A percentile compares a stretch with the other conserved stretches of the same genome.
Conservation (phyloP, 495 filamentous ascomycete genomes). For the Entonaema liquescens region DNA sequence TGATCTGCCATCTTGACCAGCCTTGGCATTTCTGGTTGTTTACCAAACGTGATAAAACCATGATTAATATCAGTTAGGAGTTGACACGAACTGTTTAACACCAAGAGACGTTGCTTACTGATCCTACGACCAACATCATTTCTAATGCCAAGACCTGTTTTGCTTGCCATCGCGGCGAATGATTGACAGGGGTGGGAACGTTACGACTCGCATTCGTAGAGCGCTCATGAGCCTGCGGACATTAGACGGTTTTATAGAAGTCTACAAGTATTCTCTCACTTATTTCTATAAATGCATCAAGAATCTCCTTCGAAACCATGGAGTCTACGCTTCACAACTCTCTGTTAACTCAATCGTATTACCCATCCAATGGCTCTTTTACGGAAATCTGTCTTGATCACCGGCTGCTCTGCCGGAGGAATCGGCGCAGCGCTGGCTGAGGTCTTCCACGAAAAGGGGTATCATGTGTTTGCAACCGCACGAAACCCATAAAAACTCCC, state of each 20-base stretch:
- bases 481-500: neutral
- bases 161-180: neutral
- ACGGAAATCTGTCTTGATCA: neutral
- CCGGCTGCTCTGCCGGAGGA: neutral
- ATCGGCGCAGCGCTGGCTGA: neutral
- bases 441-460: neutral
- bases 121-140: neutral
- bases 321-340: neutral
- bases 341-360: neutral
- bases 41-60: neutral
- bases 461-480: neutral
- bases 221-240: neutral
- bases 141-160: neutral
- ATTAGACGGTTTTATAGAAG: neutral
- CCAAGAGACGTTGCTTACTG: neutral
- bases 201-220: neutral
- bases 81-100: neutral
- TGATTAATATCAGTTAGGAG: neutral
- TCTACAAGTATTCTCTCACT: neutral
- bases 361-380: neutral
- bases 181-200: neutral
- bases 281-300: neutral
- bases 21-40: neutral
- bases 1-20: neutral
- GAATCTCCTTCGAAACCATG: neutral